phyloP scores from a whole-genome alignment of 176 grass and related monocot genomes.

The Chloris gayana region DNA sequence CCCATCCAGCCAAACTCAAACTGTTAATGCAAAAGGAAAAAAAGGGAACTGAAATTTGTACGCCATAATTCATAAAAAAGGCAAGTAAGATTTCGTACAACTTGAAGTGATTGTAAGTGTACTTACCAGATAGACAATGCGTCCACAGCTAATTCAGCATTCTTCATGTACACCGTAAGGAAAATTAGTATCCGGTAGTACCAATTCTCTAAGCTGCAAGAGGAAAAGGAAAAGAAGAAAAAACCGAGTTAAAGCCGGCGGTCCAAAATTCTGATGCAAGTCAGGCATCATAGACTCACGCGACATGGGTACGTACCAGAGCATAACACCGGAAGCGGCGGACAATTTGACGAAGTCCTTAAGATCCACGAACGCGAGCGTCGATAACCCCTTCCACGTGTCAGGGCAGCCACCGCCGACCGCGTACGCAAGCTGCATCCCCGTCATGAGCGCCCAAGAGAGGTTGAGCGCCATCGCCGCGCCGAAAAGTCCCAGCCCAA shows the following conservation, averaged over 20 bases:
- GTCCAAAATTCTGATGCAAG: neutral
- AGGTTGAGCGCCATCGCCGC: constrained; percentile 40
- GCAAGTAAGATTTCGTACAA: neutral
- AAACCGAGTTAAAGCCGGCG: too few species aligned
- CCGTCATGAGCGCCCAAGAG: constrained; percentile 19
- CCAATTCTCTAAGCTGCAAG: constrained; percentile 67
- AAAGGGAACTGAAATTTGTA: neutral
- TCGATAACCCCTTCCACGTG: constrained; percentile 49
- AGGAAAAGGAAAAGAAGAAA: neutral
- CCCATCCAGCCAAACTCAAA: constrained; percentile 54
- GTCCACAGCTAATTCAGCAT: constrained; percentile 61
- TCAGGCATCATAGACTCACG: neutral
- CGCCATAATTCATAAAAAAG: neutral
- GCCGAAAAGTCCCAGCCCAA: constrained; percentile 38
- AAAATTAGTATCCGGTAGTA: constrained; percentile 65
- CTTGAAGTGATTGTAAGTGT: neutral
- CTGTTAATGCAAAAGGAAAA: neutral
- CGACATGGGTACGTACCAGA: constrained; percentile 35
- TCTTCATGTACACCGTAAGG: constrained; percentile 57
- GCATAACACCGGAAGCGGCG: constrained; percentile 45
- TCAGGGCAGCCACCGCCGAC: constrained; percentile 42
- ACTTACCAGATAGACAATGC: constrained; percentile 65
- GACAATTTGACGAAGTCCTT: constrained; percentile 44
- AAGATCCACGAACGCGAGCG: constrained; percentile 32
- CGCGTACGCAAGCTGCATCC: constrained; percentile 26